Base-by-base conservation (phyloP, 768 basidiomycete species). In the Neoboletus subvelutipes region DNA sequence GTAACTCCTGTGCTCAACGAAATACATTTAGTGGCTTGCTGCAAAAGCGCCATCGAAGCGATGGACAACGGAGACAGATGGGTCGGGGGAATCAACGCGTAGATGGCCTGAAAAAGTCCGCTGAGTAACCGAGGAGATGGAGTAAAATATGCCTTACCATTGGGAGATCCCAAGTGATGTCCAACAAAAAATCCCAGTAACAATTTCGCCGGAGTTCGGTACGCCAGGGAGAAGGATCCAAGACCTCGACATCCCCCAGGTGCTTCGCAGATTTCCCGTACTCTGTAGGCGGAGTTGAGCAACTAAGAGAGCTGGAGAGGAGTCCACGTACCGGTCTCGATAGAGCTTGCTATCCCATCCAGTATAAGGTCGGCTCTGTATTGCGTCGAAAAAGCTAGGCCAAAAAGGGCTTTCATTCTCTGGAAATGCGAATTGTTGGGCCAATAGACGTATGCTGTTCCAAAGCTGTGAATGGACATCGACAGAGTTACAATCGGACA, bases 401-500 rank as follows among this genome's bases (percentile, higher is more conserved):
- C 63, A 55, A 77, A 76, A 13, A 80, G 69, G 13, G 69, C 54
- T 28, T 72, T 68, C 48, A 80, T 70, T n/a, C 72, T 69, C 52
- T 73, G 66, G 56, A 75, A 82, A 51, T 70, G 58, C 0, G 22
- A 7, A 55, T 78, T 74, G 4, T 66, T 65, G 1, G 75, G 73
- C 72, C 73, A 77, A 54, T 76, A 78, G 3, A 75, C 64, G 58
- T 75, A 81, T 2, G 74, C 78, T 78, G 45, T 37, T 24, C 17
- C 22, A 8, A 52, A 40, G 28, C 5, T 5, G 20, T 50, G 29
- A 62, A 20, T 11, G 0, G 18, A 36, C 1, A 17, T 31, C 8
- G 22, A 34, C 10, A 48, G 20, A n/a, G n/a, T n/a, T 12, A 39
- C n/a, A 12, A 12, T 1, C 4, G 29, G 31, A 54, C 71, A 45